A percentile compares a stretch with the other conserved stretches of the same genome.
These are phyloP conservation scores for Auriscalpium vulgare DNA, from an alignment of 768 basidiomycete genomes.

Conservation along the genomic window DNA sequence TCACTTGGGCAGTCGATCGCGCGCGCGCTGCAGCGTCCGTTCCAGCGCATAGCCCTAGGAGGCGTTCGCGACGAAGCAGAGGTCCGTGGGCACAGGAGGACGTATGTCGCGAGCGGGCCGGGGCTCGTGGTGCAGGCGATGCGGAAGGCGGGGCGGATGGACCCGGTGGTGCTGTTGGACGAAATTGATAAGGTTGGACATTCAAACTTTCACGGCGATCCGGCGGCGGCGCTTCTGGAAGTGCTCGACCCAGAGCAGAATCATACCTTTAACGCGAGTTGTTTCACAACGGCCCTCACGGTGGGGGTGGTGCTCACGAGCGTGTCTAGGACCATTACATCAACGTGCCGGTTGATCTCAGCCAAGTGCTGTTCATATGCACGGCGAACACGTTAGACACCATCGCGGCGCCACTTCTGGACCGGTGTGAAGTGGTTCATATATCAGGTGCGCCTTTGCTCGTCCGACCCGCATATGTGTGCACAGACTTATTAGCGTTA, in stretches of 20 bases:
- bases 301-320: not conserved
- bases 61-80: conserved; percentile 92
- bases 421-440: conserved; percentile 85
- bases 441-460: conserved; percentile 45
- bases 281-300: not conserved
- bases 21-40: conserved; percentile 72
- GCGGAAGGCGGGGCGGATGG: conserved; percentile 71
- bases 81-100: conserved; percentile 70
- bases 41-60: conserved; percentile 87
- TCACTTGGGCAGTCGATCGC: conserved; percentile 88
- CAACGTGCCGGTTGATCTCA: conserved; percentile 82
- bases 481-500: not conserved
- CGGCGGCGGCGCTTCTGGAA: conserved; percentile 83
- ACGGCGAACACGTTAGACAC: conserved; percentile 88
- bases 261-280: conserved; percentile 62
- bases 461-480: not conserved
- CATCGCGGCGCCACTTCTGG: conserved; percentile 79
- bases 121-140: conserved; percentile 83
- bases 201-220: conserved; percentile 87
- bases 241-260: conserved; percentile 95
- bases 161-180: conserved; percentile 81
- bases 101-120: conserved; percentile 87
- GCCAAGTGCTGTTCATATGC: conserved; percentile 86
- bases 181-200: conserved; percentile 90
- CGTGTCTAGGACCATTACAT: conserved; percentile 76